Conservation (phyloP, 2,329 filamentous ascomycete species). For the Kalaharituber pfeilii region DNA sequence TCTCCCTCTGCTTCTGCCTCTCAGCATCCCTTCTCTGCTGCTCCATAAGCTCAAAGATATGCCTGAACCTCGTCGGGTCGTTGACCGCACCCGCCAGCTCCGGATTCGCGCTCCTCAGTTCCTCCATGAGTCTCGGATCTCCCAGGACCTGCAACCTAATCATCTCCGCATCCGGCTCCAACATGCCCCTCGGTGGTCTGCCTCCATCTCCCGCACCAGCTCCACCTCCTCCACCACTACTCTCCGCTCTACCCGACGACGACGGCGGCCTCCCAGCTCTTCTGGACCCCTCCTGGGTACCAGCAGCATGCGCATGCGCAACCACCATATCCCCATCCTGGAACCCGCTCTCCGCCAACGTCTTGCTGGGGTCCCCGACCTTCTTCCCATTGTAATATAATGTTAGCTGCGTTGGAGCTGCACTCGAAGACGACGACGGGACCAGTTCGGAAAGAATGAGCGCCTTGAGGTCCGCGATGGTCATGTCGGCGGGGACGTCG, state of each 20-base stretch:
- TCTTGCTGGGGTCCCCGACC: conserved; percentile 59
- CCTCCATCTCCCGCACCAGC: conserved; percentile 6
- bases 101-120: conserved; percentile 55
- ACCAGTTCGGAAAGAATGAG: conserved; percentile 67
- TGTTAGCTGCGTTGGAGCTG: conserved; percentile 34
- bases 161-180: conserved; percentile 54
- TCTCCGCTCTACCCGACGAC: conserved; percentile 20
- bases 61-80: conserved; percentile 57
- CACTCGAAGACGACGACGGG: conserved; percentile 49
- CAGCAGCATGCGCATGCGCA: conserved; percentile 50
- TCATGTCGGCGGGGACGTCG: conserved; percentile 51
- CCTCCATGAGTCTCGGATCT: conserved; percentile 52
- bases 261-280: conserved; percentile 27
- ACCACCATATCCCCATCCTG: conserved; percentile 84
- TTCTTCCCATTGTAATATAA: conserved; percentile 81
- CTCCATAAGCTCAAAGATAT: conserved; percentile 50
- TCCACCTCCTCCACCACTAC: conserved; percentile 1
- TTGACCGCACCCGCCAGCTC: conserved; percentile 60
- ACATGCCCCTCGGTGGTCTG: conserved; percentile 21
- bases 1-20: conserved; percentile 61
- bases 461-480: conserved; percentile 67
- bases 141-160: conserved; percentile 68
- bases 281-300: conserved; percentile 22
- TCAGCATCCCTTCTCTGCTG: conserved; percentile 55
- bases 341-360: conserved; percentile 64